phyloP scores from a whole-genome alignment of 2,329 filamentous ascomycete species.

The Pseudocercospora musae region DNA sequence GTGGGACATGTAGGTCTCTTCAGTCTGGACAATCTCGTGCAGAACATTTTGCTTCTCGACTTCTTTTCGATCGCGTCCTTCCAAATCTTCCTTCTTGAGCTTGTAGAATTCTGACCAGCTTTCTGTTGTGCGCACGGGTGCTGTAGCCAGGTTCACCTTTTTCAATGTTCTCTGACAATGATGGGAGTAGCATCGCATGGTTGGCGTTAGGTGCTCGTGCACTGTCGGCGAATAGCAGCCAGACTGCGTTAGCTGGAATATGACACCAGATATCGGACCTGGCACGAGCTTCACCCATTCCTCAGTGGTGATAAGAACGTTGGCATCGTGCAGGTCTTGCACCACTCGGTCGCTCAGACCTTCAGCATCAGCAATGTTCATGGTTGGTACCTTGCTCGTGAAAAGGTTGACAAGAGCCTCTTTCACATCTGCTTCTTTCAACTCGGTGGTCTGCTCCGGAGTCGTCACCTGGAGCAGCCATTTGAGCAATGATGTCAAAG shows the following conservation, averaged over 20 bases:
- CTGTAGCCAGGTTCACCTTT: slow-evolving; percentile 82
- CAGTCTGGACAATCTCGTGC: slow-evolving; percentile 91
- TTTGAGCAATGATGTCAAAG: slow-evolving; percentile 76
- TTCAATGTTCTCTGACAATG: slow-evolving; percentile 92
- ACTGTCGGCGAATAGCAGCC: slow-evolving; percentile 88
- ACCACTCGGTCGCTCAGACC: slow-evolving; percentile 75
- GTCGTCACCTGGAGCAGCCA: slow-evolving; percentile 83
- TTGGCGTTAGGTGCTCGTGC: slow-evolving; percentile 64
- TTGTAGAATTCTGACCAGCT: slow-evolving; percentile 92
- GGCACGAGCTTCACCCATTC: slow-evolving; percentile 95
- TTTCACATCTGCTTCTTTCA: slow-evolving; percentile 78
- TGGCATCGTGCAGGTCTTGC: slow-evolving; percentile 72
- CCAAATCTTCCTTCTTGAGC: slow-evolving; percentile 71
- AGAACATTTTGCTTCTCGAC: slow-evolving; percentile 89
- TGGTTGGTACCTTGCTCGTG: slow-evolving; percentile 91
- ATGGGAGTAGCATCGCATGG: slow-evolving; percentile 79
- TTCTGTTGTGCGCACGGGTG: slow-evolving; percentile 65
- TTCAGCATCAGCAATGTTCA: slow-evolving; percentile 97
- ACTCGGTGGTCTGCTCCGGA: slow-evolving; percentile 77
- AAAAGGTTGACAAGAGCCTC: slow-evolving; percentile 88
- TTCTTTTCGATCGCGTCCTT: slow-evolving; percentile 75
- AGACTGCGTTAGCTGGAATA: slow-evolving; percentile 87
- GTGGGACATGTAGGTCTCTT: slow-evolving; percentile 86
- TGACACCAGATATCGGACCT: slow-evolving; percentile 77
- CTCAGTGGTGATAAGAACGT: slow-evolving; percentile 79